phyloP scores from a whole-genome alignment of 2,329 filamentous ascomycete genomes.

The Nothophaeocryptopus gaeumannii region DNA sequence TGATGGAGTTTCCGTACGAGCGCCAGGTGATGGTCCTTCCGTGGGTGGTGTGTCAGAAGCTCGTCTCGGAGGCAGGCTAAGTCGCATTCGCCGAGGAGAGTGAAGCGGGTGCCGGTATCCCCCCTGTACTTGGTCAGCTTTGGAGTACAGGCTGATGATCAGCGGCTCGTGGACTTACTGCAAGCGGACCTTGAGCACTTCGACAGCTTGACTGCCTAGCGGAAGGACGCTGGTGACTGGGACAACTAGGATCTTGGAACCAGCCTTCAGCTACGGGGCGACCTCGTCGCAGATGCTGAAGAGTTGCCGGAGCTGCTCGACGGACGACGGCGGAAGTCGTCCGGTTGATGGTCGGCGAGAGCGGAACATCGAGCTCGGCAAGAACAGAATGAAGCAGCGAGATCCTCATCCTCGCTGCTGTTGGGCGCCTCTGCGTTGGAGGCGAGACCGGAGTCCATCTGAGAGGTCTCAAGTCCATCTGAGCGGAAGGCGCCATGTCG shows the following conservation, averaged over 20 bases:
- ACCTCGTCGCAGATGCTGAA: slow-evolving; percentile 15
- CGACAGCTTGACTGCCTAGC: slow-evolving; percentile 4
- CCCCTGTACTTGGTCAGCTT: background rate
- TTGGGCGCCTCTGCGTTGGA: too few relatives aligned
- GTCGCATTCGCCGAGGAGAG: background rate
- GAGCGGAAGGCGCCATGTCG: slow-evolving; percentile 13
- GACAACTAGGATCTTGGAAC: slow-evolving; percentile 3
- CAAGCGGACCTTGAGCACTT: slow-evolving; percentile 3
- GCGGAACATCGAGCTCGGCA: slow-evolving; percentile 5
- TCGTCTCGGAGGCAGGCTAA: too few relatives aligned
- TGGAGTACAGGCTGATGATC: background rate
- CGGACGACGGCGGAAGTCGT: too few relatives aligned
- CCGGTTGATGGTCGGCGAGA: background rate
- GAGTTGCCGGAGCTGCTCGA: slow-evolving; percentile 11
- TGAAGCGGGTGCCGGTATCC: slow-evolving; percentile 4
- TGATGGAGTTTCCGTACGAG: too few relatives aligned
- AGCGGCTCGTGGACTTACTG: background rate
- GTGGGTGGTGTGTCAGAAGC: too few relatives aligned
- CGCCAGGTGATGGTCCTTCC: too few relatives aligned
- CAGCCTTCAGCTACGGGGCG: slow-evolving; percentile 1
- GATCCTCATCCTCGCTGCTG: slow-evolving; percentile 9
- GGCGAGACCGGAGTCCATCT: slow-evolving; percentile 4
- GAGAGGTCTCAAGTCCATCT: slow-evolving; percentile 1
- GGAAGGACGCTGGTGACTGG: slow-evolving; percentile 3
- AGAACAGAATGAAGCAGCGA: slow-evolving; percentile 2